phyloP scores from a whole-genome alignment of 768 basidiomycete genomes.

The Auriculariales sp. region DNA sequence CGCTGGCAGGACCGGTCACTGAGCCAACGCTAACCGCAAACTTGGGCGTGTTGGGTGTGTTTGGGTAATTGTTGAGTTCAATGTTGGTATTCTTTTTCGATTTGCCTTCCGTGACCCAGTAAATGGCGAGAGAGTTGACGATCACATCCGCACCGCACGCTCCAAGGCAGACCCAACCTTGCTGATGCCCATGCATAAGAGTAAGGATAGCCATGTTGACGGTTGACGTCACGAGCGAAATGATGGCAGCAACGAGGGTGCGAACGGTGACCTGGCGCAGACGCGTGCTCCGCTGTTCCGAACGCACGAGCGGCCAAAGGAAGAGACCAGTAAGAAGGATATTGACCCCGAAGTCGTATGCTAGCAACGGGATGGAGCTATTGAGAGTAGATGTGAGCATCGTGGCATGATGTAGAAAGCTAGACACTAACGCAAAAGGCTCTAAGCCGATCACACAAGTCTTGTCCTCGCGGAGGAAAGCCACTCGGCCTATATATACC shows the following conservation, averaged over 20 bases:
- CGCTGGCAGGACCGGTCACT: too few relatives aligned
- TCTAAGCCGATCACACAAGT: slow-evolving; percentile 35
- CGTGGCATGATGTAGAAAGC: neutral
- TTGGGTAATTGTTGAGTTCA: too few relatives aligned
- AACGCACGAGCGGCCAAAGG: slow-evolving; percentile 29
- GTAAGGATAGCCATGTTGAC: slow-evolving; percentile 33
- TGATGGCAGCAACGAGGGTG: slow-evolving; percentile 28
- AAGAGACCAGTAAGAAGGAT: slow-evolving; percentile 18
- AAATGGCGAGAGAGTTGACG: slow-evolving; percentile 30
- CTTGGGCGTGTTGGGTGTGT: too few relatives aligned
- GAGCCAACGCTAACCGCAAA: too few relatives aligned
- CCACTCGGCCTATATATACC: slow-evolving; percentile 18
- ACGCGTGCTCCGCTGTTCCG: slow-evolving; percentile 17
- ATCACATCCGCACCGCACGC: slow-evolving; percentile 28
- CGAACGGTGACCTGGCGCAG: slow-evolving; percentile 26
- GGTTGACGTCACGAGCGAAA: slow-evolving; percentile 34
- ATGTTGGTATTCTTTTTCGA: too few relatives aligned
- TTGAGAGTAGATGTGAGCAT: neutral
- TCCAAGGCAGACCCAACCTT: slow-evolving; percentile 34
- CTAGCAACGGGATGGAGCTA: slow-evolving; percentile 26
- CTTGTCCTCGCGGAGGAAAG: slow-evolving; percentile 21
- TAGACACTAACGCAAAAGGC: slow-evolving; percentile 16
- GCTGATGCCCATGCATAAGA: slow-evolving; percentile 27
- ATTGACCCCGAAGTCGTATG: slow-evolving; percentile 31
- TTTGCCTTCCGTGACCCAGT: slow-evolving; percentile 35